Percentiles rank a stretch among this genome's conserved stretches.
Conservation (phyloP, 2,329 filamentous ascomycete species). For the Colletotrichum somersetense region DNA sequence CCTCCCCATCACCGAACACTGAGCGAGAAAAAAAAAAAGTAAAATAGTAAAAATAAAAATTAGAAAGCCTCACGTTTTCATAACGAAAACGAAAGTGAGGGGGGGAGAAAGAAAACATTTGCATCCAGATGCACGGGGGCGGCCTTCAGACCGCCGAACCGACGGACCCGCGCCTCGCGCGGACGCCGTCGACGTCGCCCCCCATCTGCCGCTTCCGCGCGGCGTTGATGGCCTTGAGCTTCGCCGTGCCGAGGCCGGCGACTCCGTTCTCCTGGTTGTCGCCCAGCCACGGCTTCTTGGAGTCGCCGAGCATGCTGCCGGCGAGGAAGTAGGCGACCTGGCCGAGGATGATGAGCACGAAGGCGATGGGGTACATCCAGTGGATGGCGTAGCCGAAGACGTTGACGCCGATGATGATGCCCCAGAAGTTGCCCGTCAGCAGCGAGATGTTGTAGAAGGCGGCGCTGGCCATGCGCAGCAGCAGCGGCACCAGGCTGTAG, state of each 20-base stretch:
- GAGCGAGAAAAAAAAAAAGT: neutral
- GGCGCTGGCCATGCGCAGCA: slow-evolving; percentile 90
- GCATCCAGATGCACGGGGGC: neutral
- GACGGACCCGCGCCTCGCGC: neutral
- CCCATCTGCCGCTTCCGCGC: slow-evolving; percentile 57
- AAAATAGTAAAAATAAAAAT: neutral
- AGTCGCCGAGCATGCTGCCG: slow-evolving; percentile 85
- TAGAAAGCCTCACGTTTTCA: neutral
- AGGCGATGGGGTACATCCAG: slow-evolving; percentile 95
- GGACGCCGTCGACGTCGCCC: slow-evolving; percentile 4
- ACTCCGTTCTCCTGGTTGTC: slow-evolving; percentile 86
- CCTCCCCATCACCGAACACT: neutral
- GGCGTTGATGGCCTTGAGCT: slow-evolving; percentile 76
- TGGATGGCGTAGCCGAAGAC: slow-evolving; percentile 86
- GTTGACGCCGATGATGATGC: slow-evolving; percentile 88
- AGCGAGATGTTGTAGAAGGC: slow-evolving; percentile 98
- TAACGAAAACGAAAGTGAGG: neutral
- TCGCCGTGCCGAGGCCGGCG: slow-evolving; percentile 86
- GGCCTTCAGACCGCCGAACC: neutral
- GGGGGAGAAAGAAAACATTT: neutral
- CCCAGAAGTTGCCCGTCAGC: slow-evolving; percentile 97
- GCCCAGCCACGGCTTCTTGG: slow-evolving; percentile 95
- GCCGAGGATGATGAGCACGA: slow-evolving; percentile 90
- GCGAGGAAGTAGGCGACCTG: slow-evolving; percentile 89
- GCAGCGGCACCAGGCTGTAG: slow-evolving; percentile 87